These are phyloP conservation scores for Helenozyma rhizophorensis DNA, from an alignment of 805 yeast genomes.

Conservation along the genomic window DNA sequence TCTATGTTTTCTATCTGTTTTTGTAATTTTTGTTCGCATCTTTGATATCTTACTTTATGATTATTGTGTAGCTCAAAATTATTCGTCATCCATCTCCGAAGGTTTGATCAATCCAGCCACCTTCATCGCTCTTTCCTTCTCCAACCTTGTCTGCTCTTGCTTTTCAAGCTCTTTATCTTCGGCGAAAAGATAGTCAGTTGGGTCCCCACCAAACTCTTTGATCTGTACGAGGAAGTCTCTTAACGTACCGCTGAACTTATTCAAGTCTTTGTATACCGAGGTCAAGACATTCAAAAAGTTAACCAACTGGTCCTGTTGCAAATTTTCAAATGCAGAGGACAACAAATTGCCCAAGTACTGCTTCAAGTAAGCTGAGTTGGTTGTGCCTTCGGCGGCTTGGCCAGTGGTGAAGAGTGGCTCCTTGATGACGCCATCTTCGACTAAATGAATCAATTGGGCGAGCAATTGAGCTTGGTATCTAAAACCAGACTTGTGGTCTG, in stretches of 20 bases:
- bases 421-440: conserved; percentile 68
- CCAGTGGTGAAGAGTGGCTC: conserved; percentile 78
- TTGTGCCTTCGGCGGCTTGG: conserved; percentile 80
- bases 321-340: conserved; percentile 86
- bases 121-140: conserved; percentile 75
- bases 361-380: conserved; percentile 73
- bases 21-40: background rate
- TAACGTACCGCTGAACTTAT: conserved; percentile 74
- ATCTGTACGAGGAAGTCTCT: conserved; percentile 96
- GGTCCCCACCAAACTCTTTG: conserved; percentile 92
- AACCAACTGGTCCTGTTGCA: conserved; percentile 76
- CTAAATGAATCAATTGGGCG: conserved; percentile 77
- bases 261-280: conserved; percentile 65
- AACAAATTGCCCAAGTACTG: conserved; percentile 80
- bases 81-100: conserved; percentile 82
- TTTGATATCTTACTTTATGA: background rate
- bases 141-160: conserved; percentile 61
- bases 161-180: conserved; percentile 84
- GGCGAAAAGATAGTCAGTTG: conserved; percentile 89
- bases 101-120: conserved; percentile 95
- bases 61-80: too few relatives aligned
- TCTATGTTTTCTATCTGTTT: too few relatives aligned
- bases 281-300: conserved; percentile 78
- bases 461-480: conserved; percentile 79
- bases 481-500: conserved; percentile 97